phyloP scores from a whole-genome alignment of 2,329 filamentous ascomycete species.

The Sarocladium oryzae region DNA sequence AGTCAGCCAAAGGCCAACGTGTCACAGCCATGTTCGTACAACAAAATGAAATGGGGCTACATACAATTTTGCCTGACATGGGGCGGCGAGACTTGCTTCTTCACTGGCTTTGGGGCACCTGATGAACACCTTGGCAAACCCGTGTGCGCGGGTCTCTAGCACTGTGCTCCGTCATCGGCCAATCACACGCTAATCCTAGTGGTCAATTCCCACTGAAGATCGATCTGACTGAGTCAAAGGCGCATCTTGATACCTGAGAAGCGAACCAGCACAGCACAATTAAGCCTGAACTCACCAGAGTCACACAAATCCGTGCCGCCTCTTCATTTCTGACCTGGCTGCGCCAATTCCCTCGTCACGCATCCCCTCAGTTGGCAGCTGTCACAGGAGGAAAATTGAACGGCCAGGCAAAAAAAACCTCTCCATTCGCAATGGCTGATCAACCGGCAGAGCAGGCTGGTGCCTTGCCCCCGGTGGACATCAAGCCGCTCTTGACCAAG shows the following conservation, averaged over 20 bases:
- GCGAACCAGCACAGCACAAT: constrained; percentile 1
- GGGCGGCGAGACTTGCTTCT: neutral
- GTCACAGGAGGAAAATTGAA: neutral
- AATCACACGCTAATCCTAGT: neutral
- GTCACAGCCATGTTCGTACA: no score
- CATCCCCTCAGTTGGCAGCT: neutral
- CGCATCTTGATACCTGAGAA: neutral
- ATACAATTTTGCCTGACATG: no score
- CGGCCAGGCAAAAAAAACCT: neutral
- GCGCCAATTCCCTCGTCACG: neutral
- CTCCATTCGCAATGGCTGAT: constrained; percentile 23
- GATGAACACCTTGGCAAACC: no score
- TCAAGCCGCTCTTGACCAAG: constrained; percentile 67
- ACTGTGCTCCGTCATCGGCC: constrained; percentile 8
- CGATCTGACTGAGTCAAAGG: constrained; percentile 6
- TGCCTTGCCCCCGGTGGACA: constrained; percentile 39
- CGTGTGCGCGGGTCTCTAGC: no score
- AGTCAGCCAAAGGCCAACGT: no score
- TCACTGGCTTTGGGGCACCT: neutral
- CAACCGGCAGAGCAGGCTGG: constrained; percentile 20
- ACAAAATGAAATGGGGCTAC: no score
- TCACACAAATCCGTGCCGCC: constrained; percentile 1
- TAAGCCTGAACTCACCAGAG: constrained; percentile 3
- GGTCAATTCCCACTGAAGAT: neutral
- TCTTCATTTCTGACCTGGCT: neutral